A percentile compares a stretch with the other conserved stretches of the same genome.
phyloP scores from a whole-genome alignment of 1,284 basidiomycete genomes.

The Ustilago trichophora region DNA sequence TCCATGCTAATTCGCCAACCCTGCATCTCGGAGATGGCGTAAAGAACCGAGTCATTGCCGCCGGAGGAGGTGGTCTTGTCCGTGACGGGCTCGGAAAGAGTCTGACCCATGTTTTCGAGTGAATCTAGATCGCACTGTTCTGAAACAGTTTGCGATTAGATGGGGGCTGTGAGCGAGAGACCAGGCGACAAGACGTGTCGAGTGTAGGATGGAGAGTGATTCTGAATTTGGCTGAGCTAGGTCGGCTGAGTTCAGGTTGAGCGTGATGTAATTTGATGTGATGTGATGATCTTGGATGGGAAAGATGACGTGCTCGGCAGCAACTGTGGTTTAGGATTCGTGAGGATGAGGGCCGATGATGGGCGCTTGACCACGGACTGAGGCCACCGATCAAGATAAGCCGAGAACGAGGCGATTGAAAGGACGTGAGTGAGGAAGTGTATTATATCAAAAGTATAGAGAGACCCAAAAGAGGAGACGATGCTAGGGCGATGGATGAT shows the following conservation, averaged over 20 bases:
- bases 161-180: background rate
- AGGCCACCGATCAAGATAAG: too few species aligned
- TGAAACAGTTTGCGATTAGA: constrained; percentile 5
- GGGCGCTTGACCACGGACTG: too few species aligned
- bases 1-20: constrained; percentile 99
- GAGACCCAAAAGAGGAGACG: constrained; percentile 1
- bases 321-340: too few species aligned
- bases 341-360: too few species aligned
- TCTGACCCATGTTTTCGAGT: constrained; percentile 67
- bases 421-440: too few species aligned
- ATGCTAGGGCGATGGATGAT: background rate
- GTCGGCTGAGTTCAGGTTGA: background rate
- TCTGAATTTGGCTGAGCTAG: background rate
- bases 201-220: too few species aligned
- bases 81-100: constrained; percentile 74
- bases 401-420: background rate
- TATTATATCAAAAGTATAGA: too few species aligned
- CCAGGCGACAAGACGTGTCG: too few species aligned
- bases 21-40: constrained; percentile 95
- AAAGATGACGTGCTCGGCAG: too few species aligned
- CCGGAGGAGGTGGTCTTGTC: constrained; percentile 82
- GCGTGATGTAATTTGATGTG: too few species aligned
- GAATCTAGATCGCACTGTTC: constrained; percentile 2
- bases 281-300: too few species aligned
- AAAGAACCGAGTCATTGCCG: constrained; percentile 80